Base-by-base conservation (phyloP, 2,329 filamentous ascomycete genomes). In the Geosmithia putterillii region DNA sequence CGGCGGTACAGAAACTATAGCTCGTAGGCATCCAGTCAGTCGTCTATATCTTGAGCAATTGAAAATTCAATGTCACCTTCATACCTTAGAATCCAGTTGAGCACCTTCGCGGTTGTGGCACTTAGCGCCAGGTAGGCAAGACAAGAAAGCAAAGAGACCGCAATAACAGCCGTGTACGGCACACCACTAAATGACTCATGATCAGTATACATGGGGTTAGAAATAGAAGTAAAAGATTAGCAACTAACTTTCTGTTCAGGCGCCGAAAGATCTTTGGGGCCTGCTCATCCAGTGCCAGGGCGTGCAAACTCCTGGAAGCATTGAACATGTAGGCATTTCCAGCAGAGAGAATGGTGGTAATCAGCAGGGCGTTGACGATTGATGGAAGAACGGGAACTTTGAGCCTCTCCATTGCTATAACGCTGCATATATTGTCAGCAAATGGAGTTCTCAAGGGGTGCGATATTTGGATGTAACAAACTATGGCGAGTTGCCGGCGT, bases 321-420 rank as follows among this genome's bases (percentile, higher is more conserved):
- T 55, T 57, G 50, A 61, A 65, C 17, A 64, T 56, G 45, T 62
- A 62, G 6, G 39, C 39, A 22, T 67, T 67, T 35, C 61, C 64
- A 3, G 63, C 59, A 9, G 64, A 67, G 42, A 64, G 56, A 14
- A 65, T 64, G 38, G 63, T 61, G 1, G 63, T 65, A 42, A 67
- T 48, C n/a, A 67, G 51, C 17, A 63, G 57, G 2, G 55, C 63
- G 41, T 66, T 67, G 50, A 65, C 61, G 20, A 67, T 53, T 9
- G 56, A 53, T 5, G 64, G 62, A 15, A 67, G 51, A 5, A 58
- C 54, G 14, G 59, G 55, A 39, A 67, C 59, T 2, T 58, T 56
- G 1, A 63, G 59, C 15, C 57, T 53, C 9, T 54, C 56, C 34
- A 61, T 59, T 0, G 63, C 64, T 43, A 67, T 66, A 44, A 66